Evolutionary conservation across 805 yeast genomes (phyloP), one percentile per base, ranked within the genome.

Genomic region (Wickerhamomyces bisporus): DNA sequence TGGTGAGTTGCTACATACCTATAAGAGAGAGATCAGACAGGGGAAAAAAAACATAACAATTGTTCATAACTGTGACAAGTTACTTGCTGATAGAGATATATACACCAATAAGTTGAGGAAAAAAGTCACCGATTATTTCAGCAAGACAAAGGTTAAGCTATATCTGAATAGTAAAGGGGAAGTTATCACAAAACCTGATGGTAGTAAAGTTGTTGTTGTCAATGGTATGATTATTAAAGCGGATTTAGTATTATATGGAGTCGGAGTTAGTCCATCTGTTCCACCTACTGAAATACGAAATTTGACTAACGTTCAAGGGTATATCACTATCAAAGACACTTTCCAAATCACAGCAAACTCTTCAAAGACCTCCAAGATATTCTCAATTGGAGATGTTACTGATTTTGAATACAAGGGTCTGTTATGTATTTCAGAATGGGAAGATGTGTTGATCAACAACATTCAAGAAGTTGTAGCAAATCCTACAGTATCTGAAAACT

Each of bases 361-460:
- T n/a, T n/a, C n/a, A n/a, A n/a, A 45, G 1, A 40, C 26, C 29
- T 53, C 55, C n/a, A 46, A 49, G 25, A 45, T 61, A 4, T 62
- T 61, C 39, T 60, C 65, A 3, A 48, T 61, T 35, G 68, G 66
- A 12, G 66, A 63, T 43, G 54, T 54, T n/a, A 38, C 45, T 12
- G 47, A 50, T 39, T 49, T 44, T 39, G 39, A 40, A 3, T 44
- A 42, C 31, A 60, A 58, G 29, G 52, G 61, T 10, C 16, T 60
- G 0, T 5, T 31, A 3, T 38, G 32, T 10, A 32, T 36, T 23
- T 38, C 39, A 2, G 36, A 40, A 12, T 47, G 54, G 53, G 14
- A 45, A 7, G 16, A 26, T 3, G 44, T 46, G 2, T 3, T 56
- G 4, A 31, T 39, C 2, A 16, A 43, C n/a, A 60, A 60, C 32